Evolutionary conservation across 2,329 filamentous ascomycete genomes (phyloP).

Genomic region (Paraconiothyrium sp.): DNA sequence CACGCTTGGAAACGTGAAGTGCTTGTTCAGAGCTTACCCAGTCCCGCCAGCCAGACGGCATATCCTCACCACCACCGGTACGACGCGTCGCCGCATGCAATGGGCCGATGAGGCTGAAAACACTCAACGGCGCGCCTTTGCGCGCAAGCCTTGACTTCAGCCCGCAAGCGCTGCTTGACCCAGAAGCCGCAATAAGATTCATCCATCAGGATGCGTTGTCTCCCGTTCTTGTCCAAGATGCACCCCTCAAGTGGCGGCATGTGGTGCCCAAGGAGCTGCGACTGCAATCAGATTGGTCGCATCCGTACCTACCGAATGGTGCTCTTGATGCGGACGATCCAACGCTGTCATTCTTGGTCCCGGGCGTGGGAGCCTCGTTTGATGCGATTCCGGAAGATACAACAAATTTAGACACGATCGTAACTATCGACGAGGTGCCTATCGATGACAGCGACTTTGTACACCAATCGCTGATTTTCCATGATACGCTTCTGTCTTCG

Average conservation of each 20-base stretch:
- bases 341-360: conserved; percentile 29
- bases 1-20: not conserved
- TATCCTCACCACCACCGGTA: not conserved
- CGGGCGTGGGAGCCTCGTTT: conserved; percentile 22
- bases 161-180: conserved; percentile 59
- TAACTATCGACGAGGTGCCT: conserved; percentile 26
- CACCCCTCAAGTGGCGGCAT: conserved; percentile 43
- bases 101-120: conserved; percentile 52
- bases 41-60: not conserved
- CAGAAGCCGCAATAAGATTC: conserved; percentile 56
- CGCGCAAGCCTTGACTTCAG: conserved; percentile 64
- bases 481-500: conserved; percentile 72
- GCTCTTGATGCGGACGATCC: conserved; percentile 10
- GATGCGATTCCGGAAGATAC: conserved; percentile 28
- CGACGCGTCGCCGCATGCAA: conserved; percentile 12
- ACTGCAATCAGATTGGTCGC: conserved; percentile 44
- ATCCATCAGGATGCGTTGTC: not conserved
- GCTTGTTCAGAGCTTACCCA: not conserved
- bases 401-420: conserved; percentile 37
- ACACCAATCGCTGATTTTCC: conserved; percentile 77
- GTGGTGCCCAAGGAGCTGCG: conserved; percentile 25
- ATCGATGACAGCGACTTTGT: conserved; percentile 64
- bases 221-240: conserved; percentile 15
- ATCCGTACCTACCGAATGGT: conserved; percentile 37
- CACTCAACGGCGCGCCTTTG: conserved; percentile 71